Evolutionary conservation across 2,329 filamentous ascomycete genomes (phyloP), one percentile per base, ranked within the genome.

Genomic region (Fusarium algeriense): DNA sequence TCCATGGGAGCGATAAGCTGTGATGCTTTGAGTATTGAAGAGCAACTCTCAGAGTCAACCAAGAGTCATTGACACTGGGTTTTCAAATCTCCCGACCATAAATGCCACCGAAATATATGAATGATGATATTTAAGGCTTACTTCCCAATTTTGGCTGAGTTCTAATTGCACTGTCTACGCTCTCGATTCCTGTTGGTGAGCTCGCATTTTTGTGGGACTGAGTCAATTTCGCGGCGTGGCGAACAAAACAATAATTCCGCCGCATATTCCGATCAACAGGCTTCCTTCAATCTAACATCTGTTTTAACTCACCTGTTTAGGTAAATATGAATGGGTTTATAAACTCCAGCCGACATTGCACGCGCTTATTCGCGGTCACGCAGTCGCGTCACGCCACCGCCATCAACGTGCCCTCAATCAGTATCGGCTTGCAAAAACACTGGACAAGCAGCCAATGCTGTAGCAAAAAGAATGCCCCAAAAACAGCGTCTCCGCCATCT

Each of bases 361-460:
- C 20, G 38, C 64, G 48, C 6, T 17, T 3, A 12, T 7, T 35
- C 6, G 6, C 41, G 8, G 23, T 17, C 34, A 10, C n/a, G 0
- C 43, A 15, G 17, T 35, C 19, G 28, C 38, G 38, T 28, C 34
- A 8, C 32, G 23, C 28, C 43, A 34, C 7, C 7, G 13, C 54
- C 2, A 28, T 37, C 15, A 44, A 20, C 1, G 28, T 17, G 4
- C 12, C 32, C 6, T 43, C 35, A 19, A 43, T 34, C 32, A 12
- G 8, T 46, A 19, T 57, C 11, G 15, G 23, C 20, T 17, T 58
- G 0, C 70, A 58, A 28, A 73, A 41, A n/a, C 37, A 68, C 7
- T 44, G 67, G 43, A 46, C 63, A 6, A 73, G 63, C 20, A 73
- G 52, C 8, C 55, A 72, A 15, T 67, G 63, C 6, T 72, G 70